These are phyloP conservation scores for Paraphoma sp. DNA, from an alignment of 2,329 filamentous ascomycete species.

Conservation along the genomic window DNA sequence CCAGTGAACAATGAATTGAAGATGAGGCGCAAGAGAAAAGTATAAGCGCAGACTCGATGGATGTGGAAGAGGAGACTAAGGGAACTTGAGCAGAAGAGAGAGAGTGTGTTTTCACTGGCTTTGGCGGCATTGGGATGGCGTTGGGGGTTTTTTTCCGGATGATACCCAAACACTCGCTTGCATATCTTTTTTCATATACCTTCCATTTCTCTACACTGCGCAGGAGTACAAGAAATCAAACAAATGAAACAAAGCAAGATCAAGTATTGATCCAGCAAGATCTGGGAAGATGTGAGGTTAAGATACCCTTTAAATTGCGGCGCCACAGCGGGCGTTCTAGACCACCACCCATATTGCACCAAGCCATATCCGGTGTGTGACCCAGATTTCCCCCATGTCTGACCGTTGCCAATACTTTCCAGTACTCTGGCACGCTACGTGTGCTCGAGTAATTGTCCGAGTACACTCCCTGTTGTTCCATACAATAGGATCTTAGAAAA, in stretches of 20 bases:
- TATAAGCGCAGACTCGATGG: not conserved
- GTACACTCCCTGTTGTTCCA: too few relatives aligned
- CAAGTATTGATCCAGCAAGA: not conserved
- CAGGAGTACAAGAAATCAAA: not conserved
- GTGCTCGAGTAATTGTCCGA: not conserved
- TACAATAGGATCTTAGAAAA: too few relatives aligned
- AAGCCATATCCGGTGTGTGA: not conserved
- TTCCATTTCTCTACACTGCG: not conserved
- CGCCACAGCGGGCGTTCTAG: not conserved
- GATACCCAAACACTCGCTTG: slow-evolving; percentile 22
- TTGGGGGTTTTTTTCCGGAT: not conserved
- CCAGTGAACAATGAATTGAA: slow-evolving; percentile 18
- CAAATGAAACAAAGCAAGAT: not conserved
- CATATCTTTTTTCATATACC: not conserved
- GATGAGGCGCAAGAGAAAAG: slow-evolving; percentile 19
- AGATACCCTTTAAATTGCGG: not conserved
- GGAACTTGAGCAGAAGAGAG: not conserved
- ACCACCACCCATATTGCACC: not conserved
- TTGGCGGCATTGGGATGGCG: slow-evolving; percentile 1
- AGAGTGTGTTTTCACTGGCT: slow-evolving; percentile 2
- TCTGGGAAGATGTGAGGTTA: not conserved
- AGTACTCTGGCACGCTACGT: not conserved
- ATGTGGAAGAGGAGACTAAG: not conserved
- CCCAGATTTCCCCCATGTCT: not conserved
- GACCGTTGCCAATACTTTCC: not conserved